These are phyloP conservation scores for Albophoma yamanashiensis DNA, from an alignment of 2,329 filamentous ascomycete genomes.

Conservation along the genomic window DNA sequence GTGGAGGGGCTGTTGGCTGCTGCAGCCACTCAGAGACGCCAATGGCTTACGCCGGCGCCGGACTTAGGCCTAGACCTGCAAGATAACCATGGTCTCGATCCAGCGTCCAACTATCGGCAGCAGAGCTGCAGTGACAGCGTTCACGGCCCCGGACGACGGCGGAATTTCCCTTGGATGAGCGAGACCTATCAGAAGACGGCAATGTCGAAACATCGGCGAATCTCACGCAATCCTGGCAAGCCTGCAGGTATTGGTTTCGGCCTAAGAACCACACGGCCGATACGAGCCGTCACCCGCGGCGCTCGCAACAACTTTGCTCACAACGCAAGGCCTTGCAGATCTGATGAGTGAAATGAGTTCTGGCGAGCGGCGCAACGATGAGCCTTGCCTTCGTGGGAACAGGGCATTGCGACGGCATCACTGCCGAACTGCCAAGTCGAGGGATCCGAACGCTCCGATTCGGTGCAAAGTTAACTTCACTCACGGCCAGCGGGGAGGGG, in stretches of 20 bases:
- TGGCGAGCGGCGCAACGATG: neutral
- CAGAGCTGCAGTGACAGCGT: neutral
- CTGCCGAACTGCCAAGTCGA: neutral
- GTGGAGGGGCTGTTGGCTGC: neutral
- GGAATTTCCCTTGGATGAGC: neutral
- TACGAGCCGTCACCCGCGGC: neutral
- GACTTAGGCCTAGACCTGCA: neutral
- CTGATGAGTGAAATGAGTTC: neutral
- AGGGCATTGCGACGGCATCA: neutral
- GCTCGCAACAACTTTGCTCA: neutral
- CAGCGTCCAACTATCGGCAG: neutral
- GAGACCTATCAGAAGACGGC: neutral
- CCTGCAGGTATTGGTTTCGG: neutral
- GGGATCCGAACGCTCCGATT: neutral
- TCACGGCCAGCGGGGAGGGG: neutral
- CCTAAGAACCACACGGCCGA: neutral
- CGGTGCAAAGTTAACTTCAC: neutral
- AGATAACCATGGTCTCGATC: neutral
- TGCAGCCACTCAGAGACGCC: neutral
- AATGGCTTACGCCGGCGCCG: neutral
- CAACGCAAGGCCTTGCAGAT: neutral
- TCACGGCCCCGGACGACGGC: neutral
- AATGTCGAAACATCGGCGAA: neutral
- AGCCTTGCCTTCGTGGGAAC: neutral
- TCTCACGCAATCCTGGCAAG: neutral